Conservation (phyloP, 2,329 filamentous ascomycete genomes). For the Fusarium sp. region DNA sequence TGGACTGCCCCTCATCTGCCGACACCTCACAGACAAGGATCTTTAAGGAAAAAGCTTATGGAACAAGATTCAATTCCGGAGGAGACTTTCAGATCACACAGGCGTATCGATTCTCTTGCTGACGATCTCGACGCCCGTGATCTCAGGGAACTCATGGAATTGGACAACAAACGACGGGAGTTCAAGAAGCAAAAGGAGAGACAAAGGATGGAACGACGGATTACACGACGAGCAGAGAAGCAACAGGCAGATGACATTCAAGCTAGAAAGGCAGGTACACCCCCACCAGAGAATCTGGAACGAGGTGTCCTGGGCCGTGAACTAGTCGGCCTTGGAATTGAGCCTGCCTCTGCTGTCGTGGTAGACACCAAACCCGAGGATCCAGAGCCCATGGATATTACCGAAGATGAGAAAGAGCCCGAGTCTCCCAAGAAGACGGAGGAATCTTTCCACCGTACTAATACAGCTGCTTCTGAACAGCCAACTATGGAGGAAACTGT, state of each 20-base stretch:
- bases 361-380: conserved; percentile 63
- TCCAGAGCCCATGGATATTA: conserved; percentile 42
- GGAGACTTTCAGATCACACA: conserved; percentile 68
- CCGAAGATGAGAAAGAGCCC: conserved; percentile 31
- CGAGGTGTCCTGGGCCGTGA: conserved; percentile 71
- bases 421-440: conserved; percentile 41
- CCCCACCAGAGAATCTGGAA: conserved; percentile 67
- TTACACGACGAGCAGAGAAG: conserved; percentile 75
- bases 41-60: conserved; percentile 63
- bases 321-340: conserved; percentile 65
- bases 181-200: conserved; percentile 76
- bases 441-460: conserved; percentile 48
- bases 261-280: conserved; percentile 62
- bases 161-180: conserved; percentile 84
- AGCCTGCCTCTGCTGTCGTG: conserved; percentile 64
- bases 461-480: conserved; percentile 42
- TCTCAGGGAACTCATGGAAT: conserved; percentile 87
- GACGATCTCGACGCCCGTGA: conserved; percentile 88
- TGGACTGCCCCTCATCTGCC: conserved; percentile 60
- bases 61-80: conserved; percentile 68
- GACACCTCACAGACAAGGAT: conserved; percentile 60
- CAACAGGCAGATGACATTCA: conserved; percentile 69
- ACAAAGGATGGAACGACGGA: conserved; percentile 71
- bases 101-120: conserved; percentile 77
- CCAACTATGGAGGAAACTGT: conserved; percentile 41